phyloP scores from a whole-genome alignment of 2,329 filamentous ascomycete genomes.

The Ciborinia camelliae region DNA sequence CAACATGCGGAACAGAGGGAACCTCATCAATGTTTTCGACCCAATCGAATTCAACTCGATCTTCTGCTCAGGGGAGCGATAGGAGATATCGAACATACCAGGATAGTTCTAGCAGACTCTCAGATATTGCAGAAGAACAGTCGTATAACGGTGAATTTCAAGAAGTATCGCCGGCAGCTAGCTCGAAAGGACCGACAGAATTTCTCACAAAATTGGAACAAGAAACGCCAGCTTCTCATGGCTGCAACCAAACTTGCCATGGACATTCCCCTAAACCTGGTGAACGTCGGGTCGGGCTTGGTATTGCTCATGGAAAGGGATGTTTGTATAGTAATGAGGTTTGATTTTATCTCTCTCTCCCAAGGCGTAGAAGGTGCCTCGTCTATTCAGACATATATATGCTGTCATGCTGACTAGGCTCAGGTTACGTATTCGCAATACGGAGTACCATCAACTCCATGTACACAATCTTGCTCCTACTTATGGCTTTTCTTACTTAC shows the following conservation, averaged over 20 bases:
- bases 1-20: not conserved
- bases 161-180: not conserved
- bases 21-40: not conserved
- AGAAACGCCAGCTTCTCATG: not conserved
- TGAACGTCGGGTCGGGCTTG: not conserved
- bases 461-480: not conserved
- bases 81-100: not conserved
- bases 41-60: not conserved
- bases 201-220: not conserved
- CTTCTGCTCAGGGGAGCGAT: not conserved
- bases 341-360: not conserved
- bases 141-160: too few species aligned
- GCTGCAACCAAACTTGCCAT: slow-evolving; percentile 1
- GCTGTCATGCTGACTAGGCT: not conserved
- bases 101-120: not conserved
- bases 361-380: not conserved
- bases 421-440: not conserved
- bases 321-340: not conserved
- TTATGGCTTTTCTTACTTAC: not conserved
- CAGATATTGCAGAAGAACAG: slow-evolving; percentile 1
- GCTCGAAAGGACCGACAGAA: not conserved
- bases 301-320: not conserved
- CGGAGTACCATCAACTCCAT: not conserved
- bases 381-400: not conserved
- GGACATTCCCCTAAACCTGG: not conserved